Percentiles rank a stretch among this genome's conserved stretches.
These are phyloP conservation scores for Phytophthora colocasiae DNA, from an alignment of 352 stramenopile genomes.

Conservation along the genomic window DNA sequence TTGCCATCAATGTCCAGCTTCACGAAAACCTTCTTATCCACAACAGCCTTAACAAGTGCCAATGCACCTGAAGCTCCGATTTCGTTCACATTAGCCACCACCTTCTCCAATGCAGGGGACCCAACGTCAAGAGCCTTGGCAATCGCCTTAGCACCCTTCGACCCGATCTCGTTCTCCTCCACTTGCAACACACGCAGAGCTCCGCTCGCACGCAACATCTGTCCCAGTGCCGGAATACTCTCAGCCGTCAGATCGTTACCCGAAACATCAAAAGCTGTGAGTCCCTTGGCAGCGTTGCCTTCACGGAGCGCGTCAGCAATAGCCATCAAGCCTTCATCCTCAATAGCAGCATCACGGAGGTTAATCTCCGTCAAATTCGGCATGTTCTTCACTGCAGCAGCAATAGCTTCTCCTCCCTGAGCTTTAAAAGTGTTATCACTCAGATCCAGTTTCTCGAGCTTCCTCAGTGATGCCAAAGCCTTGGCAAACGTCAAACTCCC, in stretches of 20 bases:
- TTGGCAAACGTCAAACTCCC: constrained; percentile 91
- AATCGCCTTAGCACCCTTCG: constrained; percentile 79
- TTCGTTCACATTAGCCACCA: constrained; percentile 91
- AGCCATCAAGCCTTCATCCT: constrained; percentile 89
- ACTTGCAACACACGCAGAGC: constrained; percentile 86
- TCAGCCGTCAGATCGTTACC: constrained; percentile 91
- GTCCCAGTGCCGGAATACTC: constrained; percentile 60
- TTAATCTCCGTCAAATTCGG: constrained; percentile 86
- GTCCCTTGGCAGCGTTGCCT: constrained; percentile 32
- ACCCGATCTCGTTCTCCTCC: constrained; percentile 95
- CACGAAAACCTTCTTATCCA: constrained; percentile 57
- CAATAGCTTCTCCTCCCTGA: constrained; percentile 87
- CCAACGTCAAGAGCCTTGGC: constrained; percentile 69
- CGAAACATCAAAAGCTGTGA: constrained; percentile 93
- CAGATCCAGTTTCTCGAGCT: constrained; percentile 91
- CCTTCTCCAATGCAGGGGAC: constrained; percentile 67
- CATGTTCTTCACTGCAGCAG: constrained; percentile 77
- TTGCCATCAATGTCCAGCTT: constrained; percentile 85
- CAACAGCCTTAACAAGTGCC: constrained; percentile 74
- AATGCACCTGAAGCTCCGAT: constrained; percentile 89
- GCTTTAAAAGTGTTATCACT: constrained; percentile 95
- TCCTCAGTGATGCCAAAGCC: constrained; percentile 68
- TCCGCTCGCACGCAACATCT: constrained; percentile 48
- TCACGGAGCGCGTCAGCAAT: constrained; percentile 81
- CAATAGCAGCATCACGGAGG: constrained; percentile 91